These are phyloP conservation scores for Rhamnella rubrinervis DNA, from an alignment of 331 rosid species.

Conservation along the genomic window DNA sequence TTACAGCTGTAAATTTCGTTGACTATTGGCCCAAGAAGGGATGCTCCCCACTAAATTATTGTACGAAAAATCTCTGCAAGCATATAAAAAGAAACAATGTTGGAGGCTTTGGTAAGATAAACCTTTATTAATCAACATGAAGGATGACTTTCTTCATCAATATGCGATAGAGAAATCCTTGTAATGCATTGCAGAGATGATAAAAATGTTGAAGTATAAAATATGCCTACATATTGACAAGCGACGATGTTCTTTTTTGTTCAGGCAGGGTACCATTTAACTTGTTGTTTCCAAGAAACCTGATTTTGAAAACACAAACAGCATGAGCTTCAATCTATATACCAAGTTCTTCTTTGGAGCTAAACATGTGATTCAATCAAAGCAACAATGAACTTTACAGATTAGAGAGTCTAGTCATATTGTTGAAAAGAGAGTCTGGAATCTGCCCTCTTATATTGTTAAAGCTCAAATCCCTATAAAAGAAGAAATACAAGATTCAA, in stretches of 20 bases:
- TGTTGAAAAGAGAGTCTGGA: slow-evolving; percentile 57
- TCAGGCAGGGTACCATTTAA: slow-evolving; percentile 59
- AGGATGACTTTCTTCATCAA: no score
- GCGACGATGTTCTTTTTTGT: slow-evolving; percentile 34
- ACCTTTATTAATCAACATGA: no score
- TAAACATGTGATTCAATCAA: slow-evolving; percentile 1
- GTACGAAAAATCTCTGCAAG: slow-evolving; percentile 79
- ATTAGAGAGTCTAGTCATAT: slow-evolving; percentile 39
- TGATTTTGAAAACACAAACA: slow-evolving; percentile 27
- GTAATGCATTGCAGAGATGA: not conserved
- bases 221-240: slow-evolving; percentile 56
- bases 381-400: slow-evolving; percentile 48
- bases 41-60: slow-evolving; percentile 63
- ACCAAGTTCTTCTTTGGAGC: slow-evolving; percentile 3
- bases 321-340: not conserved
- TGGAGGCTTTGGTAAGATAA: not conserved
- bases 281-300: slow-evolving; percentile 80
- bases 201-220: not conserved
- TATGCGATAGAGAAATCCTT: not conserved
- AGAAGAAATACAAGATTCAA: not conserved
- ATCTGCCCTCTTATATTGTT: slow-evolving; percentile 62
- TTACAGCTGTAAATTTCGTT: slow-evolving; percentile 51
- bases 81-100: slow-evolving; percentile 16
- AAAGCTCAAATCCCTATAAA: slow-evolving; percentile 85
- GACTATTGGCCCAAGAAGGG: slow-evolving; percentile 69